Evolutionary conservation across 2,329 filamentous ascomycete species (phyloP).

Genomic region (Colletotrichum viniferum): DNA sequence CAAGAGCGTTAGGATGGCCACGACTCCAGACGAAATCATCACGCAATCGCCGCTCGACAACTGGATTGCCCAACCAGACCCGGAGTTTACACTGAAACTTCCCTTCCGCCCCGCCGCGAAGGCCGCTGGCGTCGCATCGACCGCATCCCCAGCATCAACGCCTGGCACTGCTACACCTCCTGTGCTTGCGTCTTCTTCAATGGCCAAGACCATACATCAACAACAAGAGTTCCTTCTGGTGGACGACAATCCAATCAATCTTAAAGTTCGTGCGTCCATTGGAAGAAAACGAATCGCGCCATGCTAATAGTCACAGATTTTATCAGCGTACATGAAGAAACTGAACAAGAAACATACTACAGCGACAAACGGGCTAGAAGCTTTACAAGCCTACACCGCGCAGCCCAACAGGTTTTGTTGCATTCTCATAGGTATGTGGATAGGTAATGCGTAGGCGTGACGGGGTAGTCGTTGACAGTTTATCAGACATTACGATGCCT

Average conservation of each 20-base stretch:
- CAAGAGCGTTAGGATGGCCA: not conserved
- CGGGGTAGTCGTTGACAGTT: conserved; percentile 5
- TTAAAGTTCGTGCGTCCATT: conserved; percentile 24
- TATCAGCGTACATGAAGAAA: conserved; percentile 39
- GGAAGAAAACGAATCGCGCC: no score
- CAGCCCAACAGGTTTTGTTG: conserved; percentile 16
- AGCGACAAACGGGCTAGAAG: conserved; percentile 48
- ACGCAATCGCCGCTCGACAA: not conserved
- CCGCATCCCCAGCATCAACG: not conserved
- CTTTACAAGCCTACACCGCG: conserved; percentile 32
- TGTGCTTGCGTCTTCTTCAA: not conserved
- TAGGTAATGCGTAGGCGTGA: rapidly evolving
- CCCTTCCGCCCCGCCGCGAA: conserved; percentile 4
- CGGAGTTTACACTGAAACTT: conserved; percentile 12
- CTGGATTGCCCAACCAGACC: not conserved
- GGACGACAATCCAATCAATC: conserved; percentile 40
- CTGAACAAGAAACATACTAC: conserved; percentile 38
- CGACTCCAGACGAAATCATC: not conserved
- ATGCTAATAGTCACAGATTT: conserved; percentile 26
- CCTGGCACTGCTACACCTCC: not conserved
- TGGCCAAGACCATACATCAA: not conserved
- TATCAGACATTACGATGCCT: conserved; percentile 50
- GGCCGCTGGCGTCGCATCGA: not conserved
- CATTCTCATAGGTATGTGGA: conserved; percentile 18
- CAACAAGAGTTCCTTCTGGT: conserved; percentile 32